Percentiles rank a stretch among this genome's conserved stretches.
Evolutionary conservation across 768 basidiomycete species (phyloP).

Genomic region (Pleurotus djamor): DNA sequence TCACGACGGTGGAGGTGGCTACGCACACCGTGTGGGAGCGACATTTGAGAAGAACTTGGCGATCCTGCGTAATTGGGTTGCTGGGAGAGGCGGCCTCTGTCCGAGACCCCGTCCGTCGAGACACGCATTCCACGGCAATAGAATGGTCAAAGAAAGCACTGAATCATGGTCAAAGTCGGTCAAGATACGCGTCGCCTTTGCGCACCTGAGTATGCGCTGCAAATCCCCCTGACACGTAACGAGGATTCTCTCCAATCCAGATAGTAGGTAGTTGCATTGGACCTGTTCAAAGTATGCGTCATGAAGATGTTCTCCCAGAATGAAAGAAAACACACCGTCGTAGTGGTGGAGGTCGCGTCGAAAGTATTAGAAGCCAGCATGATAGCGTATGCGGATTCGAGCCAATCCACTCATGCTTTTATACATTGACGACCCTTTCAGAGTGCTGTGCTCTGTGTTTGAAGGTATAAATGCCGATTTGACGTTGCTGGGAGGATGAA

Average conservation of each 20-base stretch:
- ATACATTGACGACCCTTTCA: too few relatives aligned
- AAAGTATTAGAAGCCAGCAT: background rate
- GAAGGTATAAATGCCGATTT: too few relatives aligned
- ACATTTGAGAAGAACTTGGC: conserved; percentile 65
- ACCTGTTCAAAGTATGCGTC: conserved; percentile 27
- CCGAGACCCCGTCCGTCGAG: conserved; percentile 51
- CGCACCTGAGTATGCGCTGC: conserved; percentile 65
- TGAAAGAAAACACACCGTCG: background rate
- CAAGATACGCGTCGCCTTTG: conserved; percentile 3
- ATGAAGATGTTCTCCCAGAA: background rate
- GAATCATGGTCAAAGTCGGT: background rate
- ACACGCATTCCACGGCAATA: conserved; percentile 38
- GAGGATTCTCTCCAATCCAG: conserved; percentile 65
- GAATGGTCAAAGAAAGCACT: conserved; percentile 67
- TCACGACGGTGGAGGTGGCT: conserved; percentile 63
- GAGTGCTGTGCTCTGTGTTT: too few relatives aligned
- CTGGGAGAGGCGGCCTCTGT: conserved; percentile 28
- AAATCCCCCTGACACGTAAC: conserved; percentile 69
- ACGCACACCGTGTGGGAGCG: conserved; percentile 50
- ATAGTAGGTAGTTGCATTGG: conserved; percentile 48
- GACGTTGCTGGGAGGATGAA: too few relatives aligned
- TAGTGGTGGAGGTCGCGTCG: background rate
- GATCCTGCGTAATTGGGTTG: conserved; percentile 55
- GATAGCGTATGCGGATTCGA: too few relatives aligned
- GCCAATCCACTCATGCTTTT: too few relatives aligned